Conservation (phyloP, 306 rosid species). For the Hippophae tibetana region DNA sequence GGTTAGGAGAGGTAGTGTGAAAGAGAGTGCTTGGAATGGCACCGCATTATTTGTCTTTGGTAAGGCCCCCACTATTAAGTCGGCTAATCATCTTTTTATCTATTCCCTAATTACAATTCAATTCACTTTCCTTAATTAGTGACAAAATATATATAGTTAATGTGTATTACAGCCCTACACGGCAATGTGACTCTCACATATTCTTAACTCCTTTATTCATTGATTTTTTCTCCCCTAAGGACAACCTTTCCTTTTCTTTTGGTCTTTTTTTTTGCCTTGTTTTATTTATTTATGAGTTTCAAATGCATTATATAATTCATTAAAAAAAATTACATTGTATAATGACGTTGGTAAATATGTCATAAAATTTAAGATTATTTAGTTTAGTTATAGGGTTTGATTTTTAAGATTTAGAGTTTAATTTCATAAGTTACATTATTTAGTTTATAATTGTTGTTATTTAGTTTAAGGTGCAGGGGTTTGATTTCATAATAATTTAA, state of each 20-base stretch:
- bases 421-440: too few species aligned
- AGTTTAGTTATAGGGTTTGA: too few species aligned
- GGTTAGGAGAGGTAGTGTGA: slow-evolving; percentile 27
- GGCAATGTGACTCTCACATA: slow-evolving; percentile 20
- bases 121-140: neutral
- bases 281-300: slow-evolving; percentile 28
- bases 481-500: too few species aligned
- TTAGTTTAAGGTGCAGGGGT: too few species aligned
- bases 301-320: slow-evolving; percentile 6
- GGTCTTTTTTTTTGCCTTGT: neutral
- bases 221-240: slow-evolving; percentile 44
- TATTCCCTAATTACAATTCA: neutral
- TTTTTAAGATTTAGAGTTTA: too few species aligned
- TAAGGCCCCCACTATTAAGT: slow-evolving; percentile 37
- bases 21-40: slow-evolving; percentile 63
- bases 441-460: too few species aligned
- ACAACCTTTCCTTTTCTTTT: slow-evolving; percentile 15
- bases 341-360: slow-evolving; percentile 12
- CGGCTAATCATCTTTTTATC: slow-evolving; percentile 18
- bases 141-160: neutral
- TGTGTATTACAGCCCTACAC: slow-evolving; percentile 32
- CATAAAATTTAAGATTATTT: too few species aligned
- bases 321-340: slow-evolving; percentile 20
- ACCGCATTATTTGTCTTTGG: slow-evolving; percentile 53
- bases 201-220: slow-evolving; percentile 3